Percentiles rank a stretch among this genome's conserved stretches.
Evolutionary conservation across 2,329 filamentous ascomycete genomes (phyloP).

Genomic region (Stagonosporopsis cucurbitacearum): DNA sequence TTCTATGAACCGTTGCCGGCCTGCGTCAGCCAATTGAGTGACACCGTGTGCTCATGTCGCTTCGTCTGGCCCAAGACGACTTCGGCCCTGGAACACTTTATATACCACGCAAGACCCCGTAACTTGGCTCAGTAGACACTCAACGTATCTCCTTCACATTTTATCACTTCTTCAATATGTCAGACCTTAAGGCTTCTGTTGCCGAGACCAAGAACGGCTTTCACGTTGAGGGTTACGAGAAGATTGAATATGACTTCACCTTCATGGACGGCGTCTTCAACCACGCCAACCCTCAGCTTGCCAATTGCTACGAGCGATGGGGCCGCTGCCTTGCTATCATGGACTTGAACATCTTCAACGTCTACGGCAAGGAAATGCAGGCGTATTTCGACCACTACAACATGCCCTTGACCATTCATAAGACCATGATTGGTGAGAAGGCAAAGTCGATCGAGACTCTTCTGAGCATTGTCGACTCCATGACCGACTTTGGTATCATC

Average conservation of each 20-base stretch:
- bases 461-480: slow-evolving; percentile 72
- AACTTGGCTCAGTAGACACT: slow-evolving; percentile 26
- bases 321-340: slow-evolving; percentile 71
- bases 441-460: slow-evolving; percentile 76
- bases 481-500: slow-evolving; percentile 75
- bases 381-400: slow-evolving; percentile 70
- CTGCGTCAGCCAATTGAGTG: slow-evolving; percentile 32
- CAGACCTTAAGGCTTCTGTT: slow-evolving; percentile 70
- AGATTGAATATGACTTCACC: slow-evolving; percentile 77
- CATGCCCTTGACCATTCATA: slow-evolving; percentile 69
- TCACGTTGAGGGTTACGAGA: slow-evolving; percentile 75
- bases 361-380: slow-evolving; percentile 71
- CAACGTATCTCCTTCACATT: slow-evolving; percentile 31
- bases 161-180: slow-evolving; percentile 59
- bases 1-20: slow-evolving; percentile 20
- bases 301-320: slow-evolving; percentile 70
- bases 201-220: slow-evolving; percentile 69
- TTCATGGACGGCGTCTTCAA: slow-evolving; percentile 75
- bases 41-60: slow-evolving; percentile 25
- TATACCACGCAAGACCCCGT: slow-evolving; percentile 26
- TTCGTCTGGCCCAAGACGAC: slow-evolving; percentile 21
- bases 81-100: slow-evolving; percentile 21
- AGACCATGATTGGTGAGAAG: slow-evolving; percentile 77
- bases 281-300: slow-evolving; percentile 64
- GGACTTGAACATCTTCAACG: slow-evolving; percentile 72